Conservation (phyloP, 202 grass and related monocot species). For the Elaeis oleifera region DNA sequence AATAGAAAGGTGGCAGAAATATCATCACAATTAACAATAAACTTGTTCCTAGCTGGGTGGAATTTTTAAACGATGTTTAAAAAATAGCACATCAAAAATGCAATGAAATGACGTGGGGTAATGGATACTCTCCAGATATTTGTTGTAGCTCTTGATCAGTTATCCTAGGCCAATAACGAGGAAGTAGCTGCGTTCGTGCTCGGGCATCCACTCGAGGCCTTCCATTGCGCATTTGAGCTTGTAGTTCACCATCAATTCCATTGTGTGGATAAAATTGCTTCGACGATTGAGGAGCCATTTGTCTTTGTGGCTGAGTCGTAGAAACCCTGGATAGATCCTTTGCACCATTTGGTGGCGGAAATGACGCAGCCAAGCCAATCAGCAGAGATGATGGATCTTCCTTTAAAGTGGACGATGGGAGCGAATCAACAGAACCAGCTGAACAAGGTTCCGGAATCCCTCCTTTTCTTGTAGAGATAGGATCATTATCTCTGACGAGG, state of each 20-base stretch:
- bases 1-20: no score
- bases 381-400: slow-evolving; percentile 38
- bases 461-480: slow-evolving; percentile 50
- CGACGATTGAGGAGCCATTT: slow-evolving; percentile 35
- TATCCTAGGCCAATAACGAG: slow-evolving; percentile 97
- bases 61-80: no score
- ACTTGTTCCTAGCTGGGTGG: no score
- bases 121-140: slow-evolving; percentile 88
- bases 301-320: slow-evolving; percentile 32
- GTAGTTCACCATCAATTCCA: slow-evolving; percentile 36
- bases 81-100: no score
- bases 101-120: no score
- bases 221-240: slow-evolving; percentile 52
- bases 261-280: slow-evolving; percentile 56
- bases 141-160: slow-evolving; percentile 95
- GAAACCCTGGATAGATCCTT: slow-evolving; percentile 46
- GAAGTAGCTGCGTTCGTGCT: slow-evolving; percentile 70
- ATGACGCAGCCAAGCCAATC: slow-evolving; percentile 32
- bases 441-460: slow-evolving; percentile 41
- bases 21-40: no score
- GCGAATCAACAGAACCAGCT: slow-evolving; percentile 15
- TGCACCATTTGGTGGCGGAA: slow-evolving; percentile 34
- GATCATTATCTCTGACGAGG: slow-evolving; percentile 44
- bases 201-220: slow-evolving; percentile 70
- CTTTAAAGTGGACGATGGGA: slow-evolving; percentile 34